Evolutionary conservation across 306 rosid genomes (phyloP).

Genomic region (Prunus mume): DNA sequence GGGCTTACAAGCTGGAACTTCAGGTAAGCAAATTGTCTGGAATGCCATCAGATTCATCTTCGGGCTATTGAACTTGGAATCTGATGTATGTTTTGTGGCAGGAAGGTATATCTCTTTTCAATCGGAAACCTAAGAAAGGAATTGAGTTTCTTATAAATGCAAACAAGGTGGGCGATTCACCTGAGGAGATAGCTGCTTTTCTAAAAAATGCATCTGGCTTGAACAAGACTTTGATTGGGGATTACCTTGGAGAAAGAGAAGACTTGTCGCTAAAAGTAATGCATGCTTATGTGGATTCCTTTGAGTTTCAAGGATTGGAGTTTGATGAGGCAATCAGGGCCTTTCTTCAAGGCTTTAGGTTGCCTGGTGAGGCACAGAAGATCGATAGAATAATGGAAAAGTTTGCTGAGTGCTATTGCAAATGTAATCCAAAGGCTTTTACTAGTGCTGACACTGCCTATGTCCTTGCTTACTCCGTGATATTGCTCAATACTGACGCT

Average conservation of each 20-base stretch:
- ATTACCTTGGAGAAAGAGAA: slow-evolving; percentile 96
- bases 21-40: slow-evolving; percentile 57
- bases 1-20: slow-evolving; percentile 98
- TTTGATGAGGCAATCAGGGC: slow-evolving; percentile 95
- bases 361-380: slow-evolving; percentile 99
- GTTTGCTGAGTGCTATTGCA: slow-evolving; percentile 95
- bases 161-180: slow-evolving; percentile 88
- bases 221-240: slow-evolving; percentile 89
- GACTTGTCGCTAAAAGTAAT: slow-evolving; percentile 91
- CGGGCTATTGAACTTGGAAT: slow-evolving; percentile 25
- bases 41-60: slow-evolving; percentile 21
- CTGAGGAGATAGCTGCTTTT: slow-evolving; percentile 92
- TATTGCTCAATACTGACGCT: slow-evolving; percentile 95
- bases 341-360: slow-evolving; percentile 91
- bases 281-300: slow-evolving; percentile 95
- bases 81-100: slow-evolving; percentile 72
- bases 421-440: slow-evolving; percentile 86
- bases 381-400: slow-evolving; percentile 98
- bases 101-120: slow-evolving; percentile 99
- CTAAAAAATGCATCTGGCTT: slow-evolving; percentile 96
- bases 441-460: slow-evolving; percentile 99
- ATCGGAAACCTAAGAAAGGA: slow-evolving; percentile 95
- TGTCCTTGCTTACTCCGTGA: slow-evolving; percentile 97
- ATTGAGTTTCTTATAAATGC: slow-evolving; percentile 95
- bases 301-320: slow-evolving; percentile 86